Evolutionary conservation across 139 green algal species (phyloP).

Genomic region (Volvox africanus): DNA sequence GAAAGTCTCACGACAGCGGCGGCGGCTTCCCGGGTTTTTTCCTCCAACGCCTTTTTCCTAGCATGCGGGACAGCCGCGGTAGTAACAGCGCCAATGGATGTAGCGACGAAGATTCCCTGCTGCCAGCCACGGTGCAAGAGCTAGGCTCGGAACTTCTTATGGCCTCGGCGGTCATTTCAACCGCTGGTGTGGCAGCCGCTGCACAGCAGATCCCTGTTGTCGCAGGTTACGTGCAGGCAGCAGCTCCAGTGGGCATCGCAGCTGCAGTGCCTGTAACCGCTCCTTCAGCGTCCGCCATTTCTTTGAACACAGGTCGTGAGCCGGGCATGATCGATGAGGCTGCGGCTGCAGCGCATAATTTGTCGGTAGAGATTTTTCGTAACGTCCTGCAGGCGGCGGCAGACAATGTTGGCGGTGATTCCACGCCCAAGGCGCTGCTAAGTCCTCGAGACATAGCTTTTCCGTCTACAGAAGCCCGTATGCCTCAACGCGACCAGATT

Average conservation of each 20-base stretch:
- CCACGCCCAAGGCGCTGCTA: neutral
- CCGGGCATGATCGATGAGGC: neutral
- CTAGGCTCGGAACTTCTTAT: slow-evolving; percentile 12
- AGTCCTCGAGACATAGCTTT: slow-evolving; percentile 27
- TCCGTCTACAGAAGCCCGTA: neutral
- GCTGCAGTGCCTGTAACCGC: neutral
- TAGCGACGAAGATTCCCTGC: neutral
- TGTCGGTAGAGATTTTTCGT: slow-evolving; percentile 13
- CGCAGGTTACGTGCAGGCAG: slow-evolving; percentile 19
- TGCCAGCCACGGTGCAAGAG: neutral
- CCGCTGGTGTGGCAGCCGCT: neutral
- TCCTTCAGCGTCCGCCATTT: neutral
- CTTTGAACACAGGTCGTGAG: neutral
- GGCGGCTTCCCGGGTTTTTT: neutral
- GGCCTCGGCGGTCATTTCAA: neutral
- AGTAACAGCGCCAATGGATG: neutral
- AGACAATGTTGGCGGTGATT: neutral
- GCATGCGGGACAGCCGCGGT: neutral
- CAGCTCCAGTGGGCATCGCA: neutral
- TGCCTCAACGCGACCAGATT: slow-evolving; percentile 19
- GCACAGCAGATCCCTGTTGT: neutral
- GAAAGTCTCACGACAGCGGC: neutral
- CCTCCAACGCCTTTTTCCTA: slow-evolving; percentile 11
- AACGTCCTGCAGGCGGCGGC: slow-evolving; percentile 5
- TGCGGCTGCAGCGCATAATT: neutral